Base-by-base conservation (phyloP, 371 early-diverging fungal genomes). In the Chytridium lagenaria region DNA sequence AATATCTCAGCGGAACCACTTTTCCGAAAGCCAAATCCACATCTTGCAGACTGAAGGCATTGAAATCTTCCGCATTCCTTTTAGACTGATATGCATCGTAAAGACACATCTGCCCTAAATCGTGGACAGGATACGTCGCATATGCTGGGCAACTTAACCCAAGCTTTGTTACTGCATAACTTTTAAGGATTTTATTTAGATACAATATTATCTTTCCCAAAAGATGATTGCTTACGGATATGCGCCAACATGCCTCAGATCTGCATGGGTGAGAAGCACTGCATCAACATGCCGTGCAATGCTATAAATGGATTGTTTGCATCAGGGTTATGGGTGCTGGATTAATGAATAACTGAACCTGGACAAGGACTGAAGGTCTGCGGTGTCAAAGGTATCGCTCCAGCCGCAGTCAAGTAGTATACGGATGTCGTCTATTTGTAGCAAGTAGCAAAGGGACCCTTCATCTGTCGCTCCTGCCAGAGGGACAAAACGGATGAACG, bases 391-490 rank as follows among this genome's bases (percentile, higher is more conserved):
- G 31, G 81, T 73, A 78, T 91, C 92, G 59, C 88, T 86, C 91
- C 94, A 93, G 23, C 98, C 98, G 83, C 97, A 97, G 81, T 98
- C 98, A 37, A 98, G 86, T 59, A 98, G 79, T 44, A 98, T 90
- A 68, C 90, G 92, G 38, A 92, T 92, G 68, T 93, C 92, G 77
- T 95, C 95, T 36, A 97, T 90, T 79, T 96, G 94, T 59, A 98
- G 84, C 69, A 98, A 75, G 77, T 95, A 96, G 80, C 96, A 95
- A 36, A 95, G 84, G 0, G 94, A 89, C 61, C 89, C 90, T 90
- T 10, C n/a, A n/a, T n/a, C n/a, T n/a, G n/a, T n/a, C n/a, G 94
- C 91, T 31, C 79, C 81, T 1, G 78, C 72, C 22, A 80, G 71
- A 19, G 93, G 90, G 36, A 80, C 82, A 84, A 98, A 95, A 40